Base-by-base conservation (phyloP, 2,329 filamentous ascomycete species). In the Alternaria conjuncta region DNA sequence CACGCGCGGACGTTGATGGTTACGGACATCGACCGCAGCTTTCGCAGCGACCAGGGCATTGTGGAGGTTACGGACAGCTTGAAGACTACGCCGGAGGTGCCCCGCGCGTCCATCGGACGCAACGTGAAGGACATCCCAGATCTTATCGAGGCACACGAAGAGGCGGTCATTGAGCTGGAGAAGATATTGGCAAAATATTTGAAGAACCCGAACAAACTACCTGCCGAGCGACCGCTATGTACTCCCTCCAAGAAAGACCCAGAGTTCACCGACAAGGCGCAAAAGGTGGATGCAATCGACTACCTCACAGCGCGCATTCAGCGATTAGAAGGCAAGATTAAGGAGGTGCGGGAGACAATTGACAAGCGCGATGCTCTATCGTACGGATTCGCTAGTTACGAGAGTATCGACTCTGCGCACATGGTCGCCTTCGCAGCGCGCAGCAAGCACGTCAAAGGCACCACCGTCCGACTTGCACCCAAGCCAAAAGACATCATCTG, bases 331-430 rank as follows among this genome's bases (percentile, higher is more conserved):
- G 80, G 89, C 11, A 88, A 96, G 75, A 94, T 99, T 80, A 93
- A 92, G 75, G 89, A 96, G 66, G 91, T 94, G 2, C 89, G 96
- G 12, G 86, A 89, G 43, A 89, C 89, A 1, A 89, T 99, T 8
- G 95, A 98, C 80, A 93, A 90, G 78, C 89, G 94, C 54, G 93
- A 95, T 76, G 91, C 94, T 15, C 91, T 97, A 86, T 86, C 93
- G 0, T 99, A 94, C 75, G 96, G 96, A 0, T 99, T 99, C 77
- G 94, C 95, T 9, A 97, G 93, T 72, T 99, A 96, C 82, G 89
- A 95, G 45, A 90, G 90, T 45, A 96, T 99, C 59, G 86, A 90
- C 61, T 92, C 97, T 71, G 93, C 96, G 0, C 96, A 99, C 75
- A 88, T 88, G 20, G 94, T 97, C 66, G 96, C 94, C 11, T 97